phyloP scores from a whole-genome alignment of 2,329 filamentous ascomycete genomes.

The Neurospora crassa region DNA sequence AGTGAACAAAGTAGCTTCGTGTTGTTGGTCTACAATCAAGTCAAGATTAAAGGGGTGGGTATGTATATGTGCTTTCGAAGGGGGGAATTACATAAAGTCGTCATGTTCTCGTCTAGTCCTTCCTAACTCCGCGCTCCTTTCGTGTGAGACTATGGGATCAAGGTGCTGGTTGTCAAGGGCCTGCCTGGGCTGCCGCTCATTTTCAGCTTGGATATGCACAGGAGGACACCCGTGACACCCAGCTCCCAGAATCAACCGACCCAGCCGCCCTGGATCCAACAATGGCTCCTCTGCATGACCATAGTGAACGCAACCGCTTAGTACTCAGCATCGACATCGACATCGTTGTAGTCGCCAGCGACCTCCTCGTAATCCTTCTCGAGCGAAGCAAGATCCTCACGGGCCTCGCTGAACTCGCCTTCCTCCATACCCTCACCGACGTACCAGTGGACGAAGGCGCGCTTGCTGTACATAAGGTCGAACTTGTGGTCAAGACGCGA shows the following conservation, averaged over 20 bases:
- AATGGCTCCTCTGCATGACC: not conserved
- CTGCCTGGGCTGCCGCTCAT: not conserved
- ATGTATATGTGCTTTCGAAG: not conserved
- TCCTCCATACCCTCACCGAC: conserved; percentile 91
- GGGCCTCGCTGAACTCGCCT: conserved; percentile 79
- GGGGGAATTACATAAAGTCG: not conserved
- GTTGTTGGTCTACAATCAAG: not conserved
- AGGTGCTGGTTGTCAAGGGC: not conserved
- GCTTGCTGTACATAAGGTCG: conserved; percentile 71
- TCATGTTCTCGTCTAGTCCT: not conserved
- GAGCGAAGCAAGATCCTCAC: conserved; percentile 75
- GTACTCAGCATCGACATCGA: conserved; percentile 67
- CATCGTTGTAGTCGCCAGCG: conserved; percentile 59
- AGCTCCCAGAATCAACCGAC: not conserved
- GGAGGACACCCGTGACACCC: not conserved
- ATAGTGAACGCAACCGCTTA: conserved; percentile 34
- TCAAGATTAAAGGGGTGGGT: not conserved
- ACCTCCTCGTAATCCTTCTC: conserved; percentile 87
- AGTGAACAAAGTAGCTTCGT: not conserved
- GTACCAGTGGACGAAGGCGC: conserved; percentile 69
- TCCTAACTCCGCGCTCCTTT: not conserved
- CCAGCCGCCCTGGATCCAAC: not conserved
- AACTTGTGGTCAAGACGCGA: conserved; percentile 66
- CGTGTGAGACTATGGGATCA: not conserved
- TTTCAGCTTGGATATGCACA: not conserved